Percentiles rank a stretch among this genome's conserved stretches.
Conservation (phyloP, 306 rosid genomes). For the Sindora glabra region DNA sequence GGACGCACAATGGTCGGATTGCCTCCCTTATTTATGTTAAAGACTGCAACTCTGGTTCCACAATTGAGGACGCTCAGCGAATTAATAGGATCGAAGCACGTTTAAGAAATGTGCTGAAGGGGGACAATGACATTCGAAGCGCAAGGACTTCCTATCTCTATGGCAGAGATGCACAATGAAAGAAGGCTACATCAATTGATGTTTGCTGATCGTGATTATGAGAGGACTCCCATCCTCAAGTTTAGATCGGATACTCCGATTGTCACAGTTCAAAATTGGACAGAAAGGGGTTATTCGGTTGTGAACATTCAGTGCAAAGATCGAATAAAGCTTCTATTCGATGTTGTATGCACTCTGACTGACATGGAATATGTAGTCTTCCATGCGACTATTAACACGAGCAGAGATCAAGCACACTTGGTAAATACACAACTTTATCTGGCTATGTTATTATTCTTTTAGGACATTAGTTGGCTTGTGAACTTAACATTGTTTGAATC, state of each 20-base stretch:
- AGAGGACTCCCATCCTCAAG: constrained; percentile 56
- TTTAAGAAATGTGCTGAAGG: constrained; percentile 72
- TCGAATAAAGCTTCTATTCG: constrained; percentile 67
- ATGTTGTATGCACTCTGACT: constrained; percentile 79
- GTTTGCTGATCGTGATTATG: constrained; percentile 82
- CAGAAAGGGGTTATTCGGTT: constrained; percentile 73
- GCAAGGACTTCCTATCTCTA: constrained; percentile 71
- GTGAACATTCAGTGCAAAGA: constrained; percentile 89
- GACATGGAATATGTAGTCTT: constrained; percentile 91
- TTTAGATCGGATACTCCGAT: constrained; percentile 28
- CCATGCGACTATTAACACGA: constrained; percentile 73
- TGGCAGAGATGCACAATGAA: constrained; percentile 62
- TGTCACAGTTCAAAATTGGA: constrained; percentile 79
- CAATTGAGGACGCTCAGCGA: constrained; percentile 63
- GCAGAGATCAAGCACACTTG: constrained; percentile 50
- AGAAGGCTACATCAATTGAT: constrained; percentile 94
- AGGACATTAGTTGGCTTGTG: not conserved
- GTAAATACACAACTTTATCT: constrained; percentile 26
- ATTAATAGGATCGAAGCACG: constrained; percentile 63
- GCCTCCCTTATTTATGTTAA: constrained; percentile 66
- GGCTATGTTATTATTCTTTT: not conserved
- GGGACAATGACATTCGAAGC: constrained; percentile 73
- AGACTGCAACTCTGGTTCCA: constrained; percentile 60
- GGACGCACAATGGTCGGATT: constrained; percentile 95
- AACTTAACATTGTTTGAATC: not conserved